Percentiles rank a stretch among this genome's conserved stretches.
Conservation (phyloP, 495 filamentous ascomycete genomes). For the Aspergillus heteromorphus region DNA sequence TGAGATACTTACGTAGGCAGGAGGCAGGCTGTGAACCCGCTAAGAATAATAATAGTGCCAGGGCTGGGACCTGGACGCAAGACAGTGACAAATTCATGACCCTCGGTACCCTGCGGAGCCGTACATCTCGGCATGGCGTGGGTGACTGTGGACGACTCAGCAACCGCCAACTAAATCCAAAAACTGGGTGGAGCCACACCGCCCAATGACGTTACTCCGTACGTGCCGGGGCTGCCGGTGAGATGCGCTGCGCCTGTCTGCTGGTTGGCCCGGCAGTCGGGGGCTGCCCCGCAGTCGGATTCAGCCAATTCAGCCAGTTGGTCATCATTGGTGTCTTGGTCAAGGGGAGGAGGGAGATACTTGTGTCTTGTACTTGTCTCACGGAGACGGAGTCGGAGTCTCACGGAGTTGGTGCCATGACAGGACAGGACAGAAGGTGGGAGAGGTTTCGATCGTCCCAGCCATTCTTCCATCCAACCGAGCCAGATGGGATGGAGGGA, state of each 20-base stretch:
- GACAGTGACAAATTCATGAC: constrained; percentile 2
- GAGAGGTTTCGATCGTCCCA: no score
- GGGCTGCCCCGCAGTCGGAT: not conserved
- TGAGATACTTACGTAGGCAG: no score
- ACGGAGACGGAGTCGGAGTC: no score
- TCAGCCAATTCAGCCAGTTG: not conserved
- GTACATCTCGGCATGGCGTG: constrained; percentile 15
- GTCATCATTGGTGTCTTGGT: not conserved
- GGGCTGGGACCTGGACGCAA: not conserved
- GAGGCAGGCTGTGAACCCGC: not conserved
- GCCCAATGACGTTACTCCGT: not conserved
- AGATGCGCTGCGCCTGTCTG: not conserved
- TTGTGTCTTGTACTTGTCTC: no score
- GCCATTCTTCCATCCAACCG: no score
- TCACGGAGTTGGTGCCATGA: no score
- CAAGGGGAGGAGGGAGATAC: no score
- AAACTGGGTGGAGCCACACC: not conserved
- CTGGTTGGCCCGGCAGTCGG: not conserved
- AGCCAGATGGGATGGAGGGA: no score
- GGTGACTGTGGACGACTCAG: not conserved
- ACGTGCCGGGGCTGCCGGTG: not conserved
- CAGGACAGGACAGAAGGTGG: no score
- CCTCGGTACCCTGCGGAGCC: constrained; percentile 8
- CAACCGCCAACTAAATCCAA: not conserved
- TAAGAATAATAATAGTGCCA: no score